Percentiles rank a stretch among this genome's conserved stretches.
phyloP scores from a whole-genome alignment of 805 yeast genomes.

The Kazachstania taianensis region DNA sequence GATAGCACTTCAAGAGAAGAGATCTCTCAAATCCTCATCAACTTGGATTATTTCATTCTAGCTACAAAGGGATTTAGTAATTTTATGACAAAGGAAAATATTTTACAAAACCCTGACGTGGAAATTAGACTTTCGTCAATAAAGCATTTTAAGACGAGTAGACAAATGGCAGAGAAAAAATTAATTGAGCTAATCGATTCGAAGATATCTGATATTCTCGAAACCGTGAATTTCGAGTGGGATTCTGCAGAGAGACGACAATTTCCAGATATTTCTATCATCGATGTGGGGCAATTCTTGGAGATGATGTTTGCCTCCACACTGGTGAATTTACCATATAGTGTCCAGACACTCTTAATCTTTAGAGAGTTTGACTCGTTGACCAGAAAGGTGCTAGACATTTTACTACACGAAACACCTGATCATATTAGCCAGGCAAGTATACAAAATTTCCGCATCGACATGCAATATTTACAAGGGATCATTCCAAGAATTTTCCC shows the following conservation, averaged over 20 bases:
- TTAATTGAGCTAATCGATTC: constrained; percentile 75
- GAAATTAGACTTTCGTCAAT: constrained; percentile 42
- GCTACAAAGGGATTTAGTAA: constrained; percentile 58
- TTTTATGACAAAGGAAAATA: constrained; percentile 31
- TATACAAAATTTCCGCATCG: constrained; percentile 71
- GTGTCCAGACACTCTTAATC: constrained; percentile 68
- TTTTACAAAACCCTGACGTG: constrained; percentile 31
- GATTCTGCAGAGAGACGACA: constrained; percentile 37
- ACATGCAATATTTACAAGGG: constrained; percentile 64
- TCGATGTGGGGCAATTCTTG: constrained; percentile 77
- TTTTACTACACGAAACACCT: constrained; percentile 44
- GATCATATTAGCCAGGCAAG: constrained; percentile 42
- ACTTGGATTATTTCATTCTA: constrained; percentile 74
- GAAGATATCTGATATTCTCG: constrained; percentile 70
- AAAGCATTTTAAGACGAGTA: constrained; percentile 44
- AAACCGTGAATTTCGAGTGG: constrained; percentile 85
- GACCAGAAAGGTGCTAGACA: constrained; percentile 55
- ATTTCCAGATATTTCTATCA: constrained; percentile 65
- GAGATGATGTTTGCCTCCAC: constrained; percentile 81
- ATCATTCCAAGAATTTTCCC: constrained; percentile 32
- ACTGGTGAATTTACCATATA: constrained; percentile 67
- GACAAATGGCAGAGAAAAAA: constrained; percentile 66
- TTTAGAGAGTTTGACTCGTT: constrained; percentile 81
- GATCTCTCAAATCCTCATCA: constrained; percentile 78
- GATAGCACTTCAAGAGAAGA: constrained; percentile 77